Evolutionary conservation across 176 grass and related monocot species (phyloP).

Genomic region (Cymbopogon citratus): DNA sequence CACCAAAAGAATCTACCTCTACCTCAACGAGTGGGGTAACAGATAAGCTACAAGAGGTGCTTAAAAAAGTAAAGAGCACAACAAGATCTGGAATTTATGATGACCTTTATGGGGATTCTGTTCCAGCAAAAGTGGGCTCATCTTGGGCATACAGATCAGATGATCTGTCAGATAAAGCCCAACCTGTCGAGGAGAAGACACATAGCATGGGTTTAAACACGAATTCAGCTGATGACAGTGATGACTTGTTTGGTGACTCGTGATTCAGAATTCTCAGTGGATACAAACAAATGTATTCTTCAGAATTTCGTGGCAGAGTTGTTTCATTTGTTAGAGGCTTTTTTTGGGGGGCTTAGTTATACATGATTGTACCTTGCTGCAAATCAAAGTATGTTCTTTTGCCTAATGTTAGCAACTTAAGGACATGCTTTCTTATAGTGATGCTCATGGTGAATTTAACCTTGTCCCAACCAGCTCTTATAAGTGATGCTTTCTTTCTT

Average conservation of each 20-base stretch:
- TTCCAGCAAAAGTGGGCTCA: slow-evolving; percentile 43
- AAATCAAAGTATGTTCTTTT: slow-evolving; percentile 34
- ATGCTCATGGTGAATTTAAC: slow-evolving; percentile 9
- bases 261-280: slow-evolving; percentile 22
- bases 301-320: not conserved
- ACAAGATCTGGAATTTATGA: slow-evolving; percentile 61
- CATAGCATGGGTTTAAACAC: not conserved
- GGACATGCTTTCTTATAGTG: slow-evolving; percentile 24
- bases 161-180: slow-evolving; percentile 47
- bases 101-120: slow-evolving; percentile 71
- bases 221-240: slow-evolving; percentile 53
- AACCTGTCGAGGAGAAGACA: slow-evolving; percentile 23
- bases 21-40: slow-evolving; percentile 66
- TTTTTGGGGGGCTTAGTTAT: slow-evolving; percentile 11
- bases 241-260: slow-evolving; percentile 89
- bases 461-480: not conserved
- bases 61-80: slow-evolving; percentile 81
- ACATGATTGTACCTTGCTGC: slow-evolving; percentile 27
- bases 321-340: slow-evolving; percentile 20
- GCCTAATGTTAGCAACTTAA: slow-evolving; percentile 31
- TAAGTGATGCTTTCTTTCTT: not conserved
- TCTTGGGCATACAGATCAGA: slow-evolving; percentile 81
- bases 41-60: slow-evolving; percentile 55
- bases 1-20: slow-evolving; percentile 40
- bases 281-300: slow-evolving; percentile 2